These are phyloP conservation scores for Meripilus lineatus DNA, from an alignment of 1,284 basidiomycete genomes.

Conservation along the genomic window DNA sequence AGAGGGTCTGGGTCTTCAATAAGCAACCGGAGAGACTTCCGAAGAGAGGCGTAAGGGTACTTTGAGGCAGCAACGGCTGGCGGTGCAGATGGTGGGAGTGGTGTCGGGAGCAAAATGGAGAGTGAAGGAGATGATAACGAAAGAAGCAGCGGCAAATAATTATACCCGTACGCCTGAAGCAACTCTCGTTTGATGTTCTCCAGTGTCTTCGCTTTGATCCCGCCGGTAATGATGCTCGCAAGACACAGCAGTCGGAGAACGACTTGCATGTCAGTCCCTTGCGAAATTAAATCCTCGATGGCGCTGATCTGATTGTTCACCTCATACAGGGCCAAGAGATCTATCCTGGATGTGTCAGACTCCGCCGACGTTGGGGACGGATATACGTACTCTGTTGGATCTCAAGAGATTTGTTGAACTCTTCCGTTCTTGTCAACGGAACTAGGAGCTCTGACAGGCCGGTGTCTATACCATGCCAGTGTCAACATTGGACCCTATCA, in stretches of 20 bases:
- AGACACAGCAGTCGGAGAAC: slow-evolving; percentile 84
- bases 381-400: slow-evolving; percentile 86
- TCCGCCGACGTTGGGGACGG: slow-evolving; percentile 1
- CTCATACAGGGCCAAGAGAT: slow-evolving; percentile 89
- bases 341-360: slow-evolving; percentile 34
- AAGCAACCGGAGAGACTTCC: slow-evolving; percentile 86
- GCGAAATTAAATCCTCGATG: slow-evolving; percentile 85
- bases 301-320: slow-evolving; percentile 68
- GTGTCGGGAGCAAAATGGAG: slow-evolving; percentile 58
- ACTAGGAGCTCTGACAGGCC: slow-evolving; percentile 90
- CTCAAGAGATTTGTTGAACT: slow-evolving; percentile 90
- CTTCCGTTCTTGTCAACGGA: slow-evolving; percentile 79
- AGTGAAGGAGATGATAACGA: slow-evolving; percentile 74
- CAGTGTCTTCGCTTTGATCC: slow-evolving; percentile 83
- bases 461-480: slow-evolving; percentile 60
- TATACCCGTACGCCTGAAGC: slow-evolving; percentile 93
- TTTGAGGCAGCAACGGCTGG: slow-evolving; percentile 43
- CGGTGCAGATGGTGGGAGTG: slow-evolving; percentile 47
- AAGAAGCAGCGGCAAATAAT: slow-evolving; percentile 81
- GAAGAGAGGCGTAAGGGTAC: slow-evolving; percentile 66
- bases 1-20: slow-evolving; percentile 83
- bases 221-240: slow-evolving; percentile 78
- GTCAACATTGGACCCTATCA: background rate
- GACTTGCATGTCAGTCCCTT: slow-evolving; percentile 74
- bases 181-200: slow-evolving; percentile 91